Evolutionary conservation across 2,329 filamentous ascomycete genomes (phyloP).

Genomic region (Cercospora sojina): DNA sequence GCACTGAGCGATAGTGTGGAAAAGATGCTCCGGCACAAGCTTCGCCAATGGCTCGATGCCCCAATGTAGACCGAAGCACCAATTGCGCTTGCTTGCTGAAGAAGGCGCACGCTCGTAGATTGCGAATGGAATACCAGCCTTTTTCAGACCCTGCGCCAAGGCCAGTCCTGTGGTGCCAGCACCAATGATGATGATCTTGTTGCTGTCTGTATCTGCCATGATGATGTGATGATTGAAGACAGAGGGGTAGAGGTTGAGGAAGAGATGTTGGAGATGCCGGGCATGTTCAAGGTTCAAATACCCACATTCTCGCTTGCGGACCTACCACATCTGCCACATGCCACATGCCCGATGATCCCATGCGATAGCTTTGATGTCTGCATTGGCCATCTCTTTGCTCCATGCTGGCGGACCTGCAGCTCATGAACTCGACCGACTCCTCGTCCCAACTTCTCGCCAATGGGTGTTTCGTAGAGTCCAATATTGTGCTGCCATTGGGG

Average conservation of each 20-base stretch:
- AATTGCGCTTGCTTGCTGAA: constrained; percentile 11
- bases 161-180: constrained; percentile 31
- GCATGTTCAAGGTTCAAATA: background rate
- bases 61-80: constrained; percentile 19
- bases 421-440: background rate
- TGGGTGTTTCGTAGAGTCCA: no score
- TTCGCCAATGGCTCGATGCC: constrained; percentile 9
- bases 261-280: background rate
- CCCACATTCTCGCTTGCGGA: background rate
- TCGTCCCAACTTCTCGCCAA: no score
- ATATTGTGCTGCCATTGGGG: background rate
- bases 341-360: background rate
- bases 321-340: background rate
- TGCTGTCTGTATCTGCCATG: background rate
- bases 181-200: constrained; percentile 32
- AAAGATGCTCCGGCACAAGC: constrained; percentile 8
- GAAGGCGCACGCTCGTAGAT: constrained; percentile 30
- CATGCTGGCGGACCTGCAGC: background rate
- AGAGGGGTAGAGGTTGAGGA: background rate
- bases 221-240: background rate
- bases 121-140: constrained; percentile 25
- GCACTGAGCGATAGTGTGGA: background rate
- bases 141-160: constrained; percentile 32
- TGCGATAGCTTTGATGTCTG: background rate
- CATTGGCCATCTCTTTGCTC: background rate